phyloP scores from a whole-genome alignment of 179 eudicot genomes.

The Spinacia oleracea region DNA sequence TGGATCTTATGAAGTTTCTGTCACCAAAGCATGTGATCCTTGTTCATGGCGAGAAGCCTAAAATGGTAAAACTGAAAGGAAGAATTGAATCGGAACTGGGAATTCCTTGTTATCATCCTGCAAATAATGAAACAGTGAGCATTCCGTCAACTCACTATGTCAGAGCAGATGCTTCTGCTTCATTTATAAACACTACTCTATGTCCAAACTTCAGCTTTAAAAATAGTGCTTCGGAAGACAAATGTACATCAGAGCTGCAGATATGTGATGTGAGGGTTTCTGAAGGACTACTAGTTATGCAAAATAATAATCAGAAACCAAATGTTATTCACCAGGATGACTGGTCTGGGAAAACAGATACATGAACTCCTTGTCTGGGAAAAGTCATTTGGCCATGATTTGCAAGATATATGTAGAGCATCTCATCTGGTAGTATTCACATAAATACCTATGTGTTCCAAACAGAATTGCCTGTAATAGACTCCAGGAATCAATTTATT shows the following conservation, averaged over 20 bases:
- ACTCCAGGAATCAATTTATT: not conserved
- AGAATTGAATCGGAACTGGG: slow-evolving; percentile 63
- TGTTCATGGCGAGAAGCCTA: slow-evolving; percentile 91
- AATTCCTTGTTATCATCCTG: slow-evolving; percentile 66
- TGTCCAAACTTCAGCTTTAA: slow-evolving; percentile 68
- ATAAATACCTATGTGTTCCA: no score
- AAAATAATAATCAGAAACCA: slow-evolving; percentile 39
- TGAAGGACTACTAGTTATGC: slow-evolving; percentile 60
- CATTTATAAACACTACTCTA: slow-evolving; percentile 48
- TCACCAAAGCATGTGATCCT: slow-evolving; percentile 81
- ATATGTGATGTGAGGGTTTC: slow-evolving; percentile 55
- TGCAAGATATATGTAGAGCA: not conserved
- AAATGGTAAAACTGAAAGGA: slow-evolving; percentile 59
- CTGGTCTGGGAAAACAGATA: slow-evolving; percentile 37
- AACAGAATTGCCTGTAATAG: not conserved
- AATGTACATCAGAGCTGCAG: slow-evolving; percentile 30
- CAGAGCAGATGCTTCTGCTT: slow-evolving; percentile 52
- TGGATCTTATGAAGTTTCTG: slow-evolving; percentile 83
- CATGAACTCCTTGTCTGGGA: slow-evolving; percentile 38
- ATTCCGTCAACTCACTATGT: slow-evolving; percentile 61
- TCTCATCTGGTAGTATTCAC: not conserved
- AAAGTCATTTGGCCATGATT: no score
- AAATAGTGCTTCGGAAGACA: slow-evolving; percentile 18
- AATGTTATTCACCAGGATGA: slow-evolving; percentile 63
- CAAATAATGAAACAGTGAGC: slow-evolving; percentile 56